Evolutionary conservation across 371 early-diverging fungal genomes (phyloP), one percentile per base, ranked within the genome.

Genomic region (Rhizomucor pusillus): DNA sequence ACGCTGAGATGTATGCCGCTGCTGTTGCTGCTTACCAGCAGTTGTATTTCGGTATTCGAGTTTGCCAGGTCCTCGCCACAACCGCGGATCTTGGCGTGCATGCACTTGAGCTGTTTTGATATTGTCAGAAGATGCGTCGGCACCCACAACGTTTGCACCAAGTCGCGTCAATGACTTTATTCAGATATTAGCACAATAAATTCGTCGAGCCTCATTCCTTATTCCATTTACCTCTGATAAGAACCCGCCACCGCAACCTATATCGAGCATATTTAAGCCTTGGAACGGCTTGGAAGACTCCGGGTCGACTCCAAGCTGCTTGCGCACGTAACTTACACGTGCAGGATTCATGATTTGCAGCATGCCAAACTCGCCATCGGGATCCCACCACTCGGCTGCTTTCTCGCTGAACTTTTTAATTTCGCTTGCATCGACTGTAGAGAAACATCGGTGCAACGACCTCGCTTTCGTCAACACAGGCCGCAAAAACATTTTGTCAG

Each of bases 171-270:
- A 59, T 0, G 92, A 63, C 90, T 24, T 36, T 22, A 39, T 23
- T 36, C 3, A 20, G 14, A 24, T 56, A 23, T 37, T 37, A 49
- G 41, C 49, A 59, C 12, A 36, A 11, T 25, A 29, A 43, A 3
- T 18, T 37, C 23, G 45, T 33, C 35, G 43, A 39, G 3, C 16
- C 19, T 23, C n/a, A n/a, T n/a, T n/a, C n/a, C n/a, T n/a, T n/a
- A n/a, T n/a, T n/a, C n/a, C n/a, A n/a, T 56, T 49, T 76, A 90
- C 92, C 84, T 95, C 95, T 0, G 90, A 77, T 40, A 97, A 73
- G 20, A 97, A 58, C 0, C 98, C 98, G 22, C 96, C 98, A 19
- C 98, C 98, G 67, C 98, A 94, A 1, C 98, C 98, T 20, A 97
- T 85, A 71, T 97, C 98, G n/a, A 95, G 69, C 56, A 93, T 82